Percentiles rank a stretch among this genome's conserved stretches.
Evolutionary conservation across 2,329 filamentous ascomycete genomes (phyloP).

Genomic region (Penicillium polonicum): DNA sequence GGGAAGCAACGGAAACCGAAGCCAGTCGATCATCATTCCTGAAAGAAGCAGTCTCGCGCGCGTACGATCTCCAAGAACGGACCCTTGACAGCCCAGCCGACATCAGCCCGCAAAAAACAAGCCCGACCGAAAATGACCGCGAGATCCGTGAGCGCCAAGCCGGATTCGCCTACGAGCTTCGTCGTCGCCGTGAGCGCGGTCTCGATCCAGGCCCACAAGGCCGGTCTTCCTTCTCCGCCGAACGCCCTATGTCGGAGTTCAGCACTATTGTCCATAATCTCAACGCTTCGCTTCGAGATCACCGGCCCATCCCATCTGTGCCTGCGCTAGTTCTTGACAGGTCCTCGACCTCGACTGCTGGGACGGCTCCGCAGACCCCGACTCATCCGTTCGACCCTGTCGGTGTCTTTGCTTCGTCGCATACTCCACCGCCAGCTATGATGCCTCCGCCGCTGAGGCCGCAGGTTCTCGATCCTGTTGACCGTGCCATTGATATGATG

Average conservation of each 20-base stretch:
- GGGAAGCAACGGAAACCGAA: slow-evolving; percentile 50
- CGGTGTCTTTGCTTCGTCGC: slow-evolving; percentile 13
- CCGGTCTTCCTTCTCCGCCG: slow-evolving; percentile 29
- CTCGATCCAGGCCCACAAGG: slow-evolving; percentile 12
- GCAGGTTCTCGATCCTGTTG: slow-evolving; percentile 53
- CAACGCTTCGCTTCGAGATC: slow-evolving; percentile 23
- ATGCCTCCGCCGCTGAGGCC: slow-evolving; percentile 16
- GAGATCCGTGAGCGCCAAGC: slow-evolving; percentile 31
- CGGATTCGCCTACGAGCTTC: slow-evolving; percentile 36
- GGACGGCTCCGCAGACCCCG: slow-evolving; percentile 18
- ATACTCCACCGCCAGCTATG: slow-evolving; percentile 18
- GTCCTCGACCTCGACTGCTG: slow-evolving; percentile 19
- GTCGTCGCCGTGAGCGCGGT: slow-evolving; percentile 23
- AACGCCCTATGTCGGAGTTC: slow-evolving; percentile 43
- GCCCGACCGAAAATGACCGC: slow-evolving; percentile 14
- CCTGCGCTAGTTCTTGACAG: slow-evolving; percentile 7
- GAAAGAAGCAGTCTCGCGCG: slow-evolving; percentile 58
- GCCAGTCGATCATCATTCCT: slow-evolving; percentile 57
- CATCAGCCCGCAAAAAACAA: slow-evolving; percentile 12
- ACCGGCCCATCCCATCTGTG: slow-evolving; percentile 11
- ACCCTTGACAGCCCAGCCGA: not conserved
- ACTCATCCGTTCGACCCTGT: slow-evolving; percentile 6
- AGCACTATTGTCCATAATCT: slow-evolving; percentile 38
- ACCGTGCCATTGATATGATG: slow-evolving; percentile 56
- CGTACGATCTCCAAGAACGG: slow-evolving; percentile 52